Evolutionary conservation across 2,329 filamentous ascomycete species (phyloP).

Genomic region (Aspergillus thermomutatus): DNA sequence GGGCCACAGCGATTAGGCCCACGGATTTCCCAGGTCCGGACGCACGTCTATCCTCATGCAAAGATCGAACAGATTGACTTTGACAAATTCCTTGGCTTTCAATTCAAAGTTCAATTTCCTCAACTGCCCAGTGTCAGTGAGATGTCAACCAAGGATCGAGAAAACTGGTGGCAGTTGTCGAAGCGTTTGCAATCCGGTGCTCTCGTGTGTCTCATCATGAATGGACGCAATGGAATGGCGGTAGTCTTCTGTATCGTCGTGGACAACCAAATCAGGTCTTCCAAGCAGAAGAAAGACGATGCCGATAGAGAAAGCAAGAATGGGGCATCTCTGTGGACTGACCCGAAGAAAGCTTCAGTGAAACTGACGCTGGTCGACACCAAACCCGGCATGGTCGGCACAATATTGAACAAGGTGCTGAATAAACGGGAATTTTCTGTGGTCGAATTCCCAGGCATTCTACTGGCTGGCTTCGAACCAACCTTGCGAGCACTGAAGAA

Average conservation of each 20-base stretch:
- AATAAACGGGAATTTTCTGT: neutral
- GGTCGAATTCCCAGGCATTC: conserved; percentile 59
- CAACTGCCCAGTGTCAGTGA: conserved; percentile 18
- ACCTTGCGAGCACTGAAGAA: conserved; percentile 54
- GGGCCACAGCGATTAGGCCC: conserved; percentile 4
- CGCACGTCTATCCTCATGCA: conserved; percentile 5
- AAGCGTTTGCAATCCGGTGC: conserved; percentile 27
- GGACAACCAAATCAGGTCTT: conserved; percentile 3
- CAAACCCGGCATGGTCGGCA: neutral
- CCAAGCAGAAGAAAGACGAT: conserved; percentile 11
- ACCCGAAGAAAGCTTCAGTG: neutral
- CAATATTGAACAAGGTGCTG: neutral
- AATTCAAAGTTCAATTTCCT: conserved; percentile 22
- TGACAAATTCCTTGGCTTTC: conserved; percentile 14
- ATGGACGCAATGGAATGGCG: conserved; percentile 8
- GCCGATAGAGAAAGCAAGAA: neutral
- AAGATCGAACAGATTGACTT: conserved; percentile 11
- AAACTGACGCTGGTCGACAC: neutral
- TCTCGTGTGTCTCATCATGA: conserved; percentile 25
- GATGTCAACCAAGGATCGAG: conserved; percentile 7
- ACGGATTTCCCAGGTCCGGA: conserved; percentile 1
- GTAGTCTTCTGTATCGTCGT: conserved; percentile 26
- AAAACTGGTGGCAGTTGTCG: conserved; percentile 29
- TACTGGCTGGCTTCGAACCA: conserved; percentile 56
- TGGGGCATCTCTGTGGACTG: neutral